Evolutionary conservation across 2,329 filamentous ascomycete species (phyloP).

Genomic region (Stemphylium vesicarium): DNA sequence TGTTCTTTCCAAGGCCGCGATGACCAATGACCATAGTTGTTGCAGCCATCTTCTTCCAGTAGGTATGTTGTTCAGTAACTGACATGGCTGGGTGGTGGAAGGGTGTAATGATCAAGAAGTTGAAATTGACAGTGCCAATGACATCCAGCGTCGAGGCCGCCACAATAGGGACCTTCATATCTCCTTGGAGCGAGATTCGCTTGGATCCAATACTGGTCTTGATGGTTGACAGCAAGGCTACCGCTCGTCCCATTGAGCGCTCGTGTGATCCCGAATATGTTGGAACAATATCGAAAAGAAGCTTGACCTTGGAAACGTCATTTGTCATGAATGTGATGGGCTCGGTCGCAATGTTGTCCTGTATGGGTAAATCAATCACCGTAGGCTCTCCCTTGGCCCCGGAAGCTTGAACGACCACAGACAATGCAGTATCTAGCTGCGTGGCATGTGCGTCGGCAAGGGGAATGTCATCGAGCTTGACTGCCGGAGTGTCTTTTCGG

Average conservation of each 20-base stretch:
- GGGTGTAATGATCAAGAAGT: conserved; percentile 92
- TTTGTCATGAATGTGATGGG: conserved; percentile 86
- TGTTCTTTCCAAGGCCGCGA: conserved; percentile 84
- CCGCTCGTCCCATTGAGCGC: conserved; percentile 83
- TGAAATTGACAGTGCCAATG: conserved; percentile 95
- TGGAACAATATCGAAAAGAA: conserved; percentile 93
- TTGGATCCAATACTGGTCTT: conserved; percentile 82
- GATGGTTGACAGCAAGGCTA: conserved; percentile 85
- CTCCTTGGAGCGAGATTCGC: conserved; percentile 89
- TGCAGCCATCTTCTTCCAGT: conserved; percentile 92
- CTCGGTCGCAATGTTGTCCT: conserved; percentile 92
- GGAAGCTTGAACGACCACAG: conserved; percentile 84
- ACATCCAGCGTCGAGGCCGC: conserved; percentile 82
- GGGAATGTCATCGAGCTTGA: conserved; percentile 87
- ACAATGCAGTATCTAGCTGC: conserved; percentile 91
- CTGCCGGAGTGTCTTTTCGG: conserved; percentile 78
- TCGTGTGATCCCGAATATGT: conserved; percentile 87
- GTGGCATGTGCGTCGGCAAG: conserved; percentile 88
- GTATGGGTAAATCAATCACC: conserved; percentile 88
- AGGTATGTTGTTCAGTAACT: conserved; percentile 87
- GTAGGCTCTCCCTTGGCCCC: conserved; percentile 86
- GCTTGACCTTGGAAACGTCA: conserved; percentile 80
- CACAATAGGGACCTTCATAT: conserved; percentile 89
- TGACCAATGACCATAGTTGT: conserved; percentile 84
- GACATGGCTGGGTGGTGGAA: conserved; percentile 95